Base-by-base conservation (phyloP, 2,329 filamentous ascomycete species). In the Alternaria atra region DNA sequence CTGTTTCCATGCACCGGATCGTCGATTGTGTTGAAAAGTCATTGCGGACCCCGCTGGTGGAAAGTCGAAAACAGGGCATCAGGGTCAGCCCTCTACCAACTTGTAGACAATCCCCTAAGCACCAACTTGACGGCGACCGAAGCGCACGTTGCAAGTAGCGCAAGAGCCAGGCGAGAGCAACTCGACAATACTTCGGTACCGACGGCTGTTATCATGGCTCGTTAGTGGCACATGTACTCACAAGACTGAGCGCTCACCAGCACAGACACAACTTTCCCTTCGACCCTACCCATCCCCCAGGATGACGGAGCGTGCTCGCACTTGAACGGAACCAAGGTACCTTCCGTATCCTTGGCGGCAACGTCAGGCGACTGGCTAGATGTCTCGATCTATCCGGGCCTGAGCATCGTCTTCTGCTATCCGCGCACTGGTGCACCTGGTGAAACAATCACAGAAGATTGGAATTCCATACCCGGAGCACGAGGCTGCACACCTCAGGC, bases 401-500 rank as follows among this genome's bases (percentile, higher is more conserved):
- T 81, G 15, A 79, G 71, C 20, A 76, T 83, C 42, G 48, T 82
- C 51, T 82, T 83, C 71, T 80, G 73, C 73, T 82, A 80, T 65
- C 80, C 80, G 7, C 77, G 77, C 34, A 80, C 77, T 40, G 78
- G 72, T 34, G 79, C 74, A 2, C 79, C 77, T 12, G 69, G 75
- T 59, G 79, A 83, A 61, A 75, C 66, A 1, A 75, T 82, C n/a
- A 74, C 79, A 43, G 73, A 78, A 29, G 69, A 73, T 12, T 82
- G 79, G 80, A 79, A 82, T 66, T 62, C 71, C 15, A 82, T 82
- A 54, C 80, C 80, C 5, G 80, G 81, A 29, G 80, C 80, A 7
- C 69, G 80, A 58, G 80, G 80, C 54, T 83, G 80, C 67, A 65
- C 81, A 13, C 79, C 80, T 6, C 80, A 81, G 71, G 80, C 80